phyloP scores from a whole-genome alignment of 2,329 filamentous ascomycete genomes.

The Penicillium sp. region DNA sequence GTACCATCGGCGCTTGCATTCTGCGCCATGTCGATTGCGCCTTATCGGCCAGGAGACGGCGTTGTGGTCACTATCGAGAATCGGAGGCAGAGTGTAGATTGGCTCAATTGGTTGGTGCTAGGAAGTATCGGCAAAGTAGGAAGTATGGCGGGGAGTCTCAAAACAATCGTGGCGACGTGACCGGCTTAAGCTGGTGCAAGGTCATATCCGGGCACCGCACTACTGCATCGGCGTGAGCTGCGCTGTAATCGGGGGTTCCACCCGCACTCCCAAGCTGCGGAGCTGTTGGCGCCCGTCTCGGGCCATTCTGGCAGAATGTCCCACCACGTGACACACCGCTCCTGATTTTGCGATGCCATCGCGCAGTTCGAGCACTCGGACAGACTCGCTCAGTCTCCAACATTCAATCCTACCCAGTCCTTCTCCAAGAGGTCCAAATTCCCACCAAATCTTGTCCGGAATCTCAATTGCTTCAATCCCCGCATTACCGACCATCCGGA shows the following conservation, averaged over 20 bases:
- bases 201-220: slow-evolving; percentile 7
- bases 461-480: neutral
- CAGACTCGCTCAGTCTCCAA: slow-evolving; percentile 1
- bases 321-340: slow-evolving; percentile 38
- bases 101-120: slow-evolving; percentile 9
- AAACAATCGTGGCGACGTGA: neutral
- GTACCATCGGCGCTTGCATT: slow-evolving; percentile 57
- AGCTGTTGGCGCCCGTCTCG: slow-evolving; percentile 12
- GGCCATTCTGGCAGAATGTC: slow-evolving; percentile 17
- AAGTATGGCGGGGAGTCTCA: neutral
- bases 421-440: neutral
- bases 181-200: neutral
- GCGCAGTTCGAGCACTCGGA: slow-evolving; percentile 8
- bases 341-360: slow-evolving; percentile 15
- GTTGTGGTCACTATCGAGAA: slow-evolving; percentile 3
- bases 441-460: neutral
- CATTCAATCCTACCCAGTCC: neutral
- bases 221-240: slow-evolving; percentile 7
- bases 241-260: slow-evolving; percentile 3
- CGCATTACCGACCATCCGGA: neutral
- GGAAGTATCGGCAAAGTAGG: slow-evolving; percentile 1
- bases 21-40: slow-evolving; percentile 37
- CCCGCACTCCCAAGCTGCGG: slow-evolving; percentile 13
- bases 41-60: slow-evolving; percentile 7
- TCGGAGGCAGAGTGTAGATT: slow-evolving; percentile 2